These are phyloP conservation scores for Scolecobasidium constrictum DNA, from an alignment of 2,329 filamentous ascomycete genomes.

Conservation along the genomic window DNA sequence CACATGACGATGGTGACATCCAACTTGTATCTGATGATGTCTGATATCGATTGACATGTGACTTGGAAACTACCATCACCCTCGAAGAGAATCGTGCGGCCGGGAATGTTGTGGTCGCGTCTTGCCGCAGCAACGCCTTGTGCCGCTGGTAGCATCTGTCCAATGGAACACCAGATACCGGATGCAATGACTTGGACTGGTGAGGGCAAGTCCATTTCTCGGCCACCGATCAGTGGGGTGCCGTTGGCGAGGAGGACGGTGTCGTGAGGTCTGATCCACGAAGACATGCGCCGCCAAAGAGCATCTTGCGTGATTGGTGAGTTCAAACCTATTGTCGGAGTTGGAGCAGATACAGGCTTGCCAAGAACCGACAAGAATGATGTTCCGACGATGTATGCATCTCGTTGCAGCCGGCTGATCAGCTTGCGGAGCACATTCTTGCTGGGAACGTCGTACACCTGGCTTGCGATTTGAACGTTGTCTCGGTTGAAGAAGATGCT, in stretches of 20 bases:
- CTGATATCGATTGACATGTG: slow-evolving; percentile 54
- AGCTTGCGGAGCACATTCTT: neutral
- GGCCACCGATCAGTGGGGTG: neutral
- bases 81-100: slow-evolving; percentile 45
- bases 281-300: neutral
- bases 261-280: neutral
- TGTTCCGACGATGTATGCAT: no score
- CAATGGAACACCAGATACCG: slow-evolving; percentile 1
- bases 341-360: neutral
- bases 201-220: neutral
- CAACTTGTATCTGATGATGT: slow-evolving; percentile 40
- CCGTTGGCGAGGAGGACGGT: neutral
- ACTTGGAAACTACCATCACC: slow-evolving; percentile 57
- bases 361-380: no score
- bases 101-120: slow-evolving; percentile 6
- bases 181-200: neutral
- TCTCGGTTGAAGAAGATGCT: neutral
- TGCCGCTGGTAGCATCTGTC: neutral
- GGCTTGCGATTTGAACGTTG: neutral
- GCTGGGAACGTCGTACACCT: neutral
- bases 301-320: neutral
- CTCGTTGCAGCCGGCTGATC: neutral
- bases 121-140: neutral
- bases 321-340: no score
- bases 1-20: slow-evolving; percentile 30